Base-by-base conservation (phyloP, 2,329 filamentous ascomycete genomes). In the Penicillium fuscoglaucum region DNA sequence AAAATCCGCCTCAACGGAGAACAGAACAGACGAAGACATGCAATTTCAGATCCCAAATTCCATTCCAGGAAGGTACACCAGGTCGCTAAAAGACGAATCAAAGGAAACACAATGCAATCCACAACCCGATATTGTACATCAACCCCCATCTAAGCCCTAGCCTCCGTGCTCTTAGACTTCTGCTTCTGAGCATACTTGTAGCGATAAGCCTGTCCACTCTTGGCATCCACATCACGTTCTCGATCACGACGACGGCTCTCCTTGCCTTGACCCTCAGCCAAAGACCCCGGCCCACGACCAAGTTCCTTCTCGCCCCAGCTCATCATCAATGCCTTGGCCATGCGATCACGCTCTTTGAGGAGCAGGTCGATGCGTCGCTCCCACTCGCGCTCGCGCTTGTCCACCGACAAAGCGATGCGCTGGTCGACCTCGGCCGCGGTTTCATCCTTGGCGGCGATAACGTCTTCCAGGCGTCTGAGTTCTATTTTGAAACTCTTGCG, bases 371-470 rank as follows among this genome's bases (percentile, higher is more conserved):
- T 68, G 6, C 77, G 72, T 0, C 72, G 68, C 57, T 77, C 71
- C 77, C 77, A 79, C 53, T 76, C 75, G 26, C 72, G 71, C 63
- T 79, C 77, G 35, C 76, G 71, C 61, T 75, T 76, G 48, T 78
- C 74, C 15, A 78, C 70, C 0, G 75, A 75, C 46, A 69, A 66
- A 10, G 74, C 72, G 52, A 79, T 75, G 39, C 74, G 72, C 54
- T 70, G 63, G 59, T 79, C 77, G 19, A 79, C 52, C 4, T 72
- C 75, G 0, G 67, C 68, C 17, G 76, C 69, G 2, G 75, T 69
- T 45, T 76, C 74, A n/a, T 78, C 74, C 54, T 78, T 78, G 1
- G 69, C 68, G 13, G 72, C 70, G 26, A 78, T 72, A 21, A 74
- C 53, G 15, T 71, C 64, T 45, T 75, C 66, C 2, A 77, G 66